These are phyloP conservation scores for Ephemerocybe angulata DNA, from an alignment of 768 basidiomycete species.

Conservation along the genomic window DNA sequence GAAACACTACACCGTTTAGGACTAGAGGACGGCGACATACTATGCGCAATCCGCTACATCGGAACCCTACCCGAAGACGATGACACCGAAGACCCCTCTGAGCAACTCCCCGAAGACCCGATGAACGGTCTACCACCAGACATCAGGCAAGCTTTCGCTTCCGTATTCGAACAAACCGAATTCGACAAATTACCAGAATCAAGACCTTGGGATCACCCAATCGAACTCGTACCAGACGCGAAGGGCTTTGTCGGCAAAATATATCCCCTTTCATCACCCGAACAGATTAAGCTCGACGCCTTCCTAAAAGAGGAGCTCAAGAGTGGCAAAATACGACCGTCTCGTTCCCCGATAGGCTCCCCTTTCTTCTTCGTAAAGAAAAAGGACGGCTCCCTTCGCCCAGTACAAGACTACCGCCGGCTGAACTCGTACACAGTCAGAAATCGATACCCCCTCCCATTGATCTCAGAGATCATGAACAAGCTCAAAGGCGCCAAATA, in stretches of 20 bases:
- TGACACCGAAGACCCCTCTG: background rate
- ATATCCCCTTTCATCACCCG: constrained; percentile 2
- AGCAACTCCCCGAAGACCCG: background rate
- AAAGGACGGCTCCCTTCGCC: no score
- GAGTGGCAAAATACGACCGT: constrained; percentile 2
- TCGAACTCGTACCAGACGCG: constrained; percentile 11
- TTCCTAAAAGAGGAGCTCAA: constrained; percentile 3
- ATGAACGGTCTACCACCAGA: background rate
- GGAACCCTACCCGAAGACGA: background rate
- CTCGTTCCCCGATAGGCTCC: background rate
- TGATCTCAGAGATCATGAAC: background rate
- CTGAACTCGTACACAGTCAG: background rate
- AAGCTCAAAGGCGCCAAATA: constrained; percentile 1
- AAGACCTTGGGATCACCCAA: constrained; percentile 13
- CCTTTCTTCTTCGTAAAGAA: no score
- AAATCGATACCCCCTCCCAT: background rate
- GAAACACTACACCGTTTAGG: background rate
- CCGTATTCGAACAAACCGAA: background rate
- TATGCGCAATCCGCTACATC: no score
- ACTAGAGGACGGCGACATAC: background rate
- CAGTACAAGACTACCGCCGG: no score
- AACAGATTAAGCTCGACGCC: background rate
- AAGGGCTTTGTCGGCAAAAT: constrained; percentile 1
- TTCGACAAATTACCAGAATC: constrained; percentile 1
- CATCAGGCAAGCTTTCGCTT: background rate